Base-by-base conservation (phyloP, 306 rosid species). In the Corylus americana region DNA sequence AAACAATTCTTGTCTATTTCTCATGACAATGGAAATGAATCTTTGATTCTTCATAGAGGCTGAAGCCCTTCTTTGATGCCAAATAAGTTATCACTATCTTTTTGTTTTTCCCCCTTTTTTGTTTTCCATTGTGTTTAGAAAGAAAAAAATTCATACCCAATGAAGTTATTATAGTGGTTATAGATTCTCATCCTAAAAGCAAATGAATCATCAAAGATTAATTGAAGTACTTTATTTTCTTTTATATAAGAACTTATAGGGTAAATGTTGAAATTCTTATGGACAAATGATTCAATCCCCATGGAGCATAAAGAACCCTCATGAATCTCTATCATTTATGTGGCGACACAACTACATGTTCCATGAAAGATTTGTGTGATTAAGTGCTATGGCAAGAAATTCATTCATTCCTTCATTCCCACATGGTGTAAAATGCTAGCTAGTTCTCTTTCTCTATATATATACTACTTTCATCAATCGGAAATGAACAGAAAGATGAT, bases 71-170 rank as follows among this genome's bases (percentile, higher is more conserved):
- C 17, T n/a, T 75, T 49, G 77, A 59, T 51, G 58, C 50, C 79
- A 73, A 69, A 47, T 17, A 35, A 11, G 45, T 61, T 11, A 7
- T 1, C 13, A 10, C 13, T 12, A 25, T 39, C 27, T 31, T 42
- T 42, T 42, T 42, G 45, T 42, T 42, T 42, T 42, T 42, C 14
- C 13, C 5, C 44, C 25, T 11, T 37, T 7, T 37, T 37, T 5
- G 17, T 18, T 31, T 20, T 82, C 44, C 37, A 55, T 78, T 75
- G 17, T 55, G 76, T 49, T 81, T 81, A 31, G 62, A 55, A 39
- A 18, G 51, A 53, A 68, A 62, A 8, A 8, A 59, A 7, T 11
- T 55, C 47, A 48, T 14, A 31, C 59, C 59, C 39, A 29, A 27
- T 13, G 63, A 11, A 70, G n/a, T 49, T 71, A 67, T 67, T 18